Conservation (phyloP, 2,329 filamentous ascomycete genomes). For the Aspergillus neotritici region DNA sequence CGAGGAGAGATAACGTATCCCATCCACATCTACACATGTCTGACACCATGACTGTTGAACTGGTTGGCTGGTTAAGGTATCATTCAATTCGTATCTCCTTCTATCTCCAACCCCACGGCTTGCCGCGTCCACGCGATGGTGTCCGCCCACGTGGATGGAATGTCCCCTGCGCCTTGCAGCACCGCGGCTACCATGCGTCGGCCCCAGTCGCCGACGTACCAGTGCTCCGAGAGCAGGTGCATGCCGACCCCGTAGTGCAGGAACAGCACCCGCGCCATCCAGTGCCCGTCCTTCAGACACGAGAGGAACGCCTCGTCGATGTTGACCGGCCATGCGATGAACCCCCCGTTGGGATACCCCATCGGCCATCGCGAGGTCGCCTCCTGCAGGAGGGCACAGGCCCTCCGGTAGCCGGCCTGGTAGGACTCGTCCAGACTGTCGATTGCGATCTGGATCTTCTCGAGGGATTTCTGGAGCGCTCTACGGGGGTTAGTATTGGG, state of each 20-base stretch:
- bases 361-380: constrained; percentile 26
- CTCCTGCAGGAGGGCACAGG: constrained; percentile 23
- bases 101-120: constrained; percentile 16
- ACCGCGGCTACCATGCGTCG: constrained; percentile 25
- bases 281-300: constrained; percentile 24
- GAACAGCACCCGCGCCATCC: constrained; percentile 27
- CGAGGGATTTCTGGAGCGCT: constrained; percentile 21
- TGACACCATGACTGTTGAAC: constrained; percentile 1
- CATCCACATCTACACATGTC: constrained; percentile 4
- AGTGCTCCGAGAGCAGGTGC: constrained; percentile 28
- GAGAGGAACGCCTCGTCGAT: constrained; percentile 22
- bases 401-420: constrained; percentile 16
- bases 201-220: constrained; percentile 31
- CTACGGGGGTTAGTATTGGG: constrained; percentile 13
- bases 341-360: constrained; percentile 23
- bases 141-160: constrained; percentile 23
- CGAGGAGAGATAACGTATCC: too few species aligned
- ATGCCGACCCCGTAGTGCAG: constrained; percentile 27
- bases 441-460: constrained; percentile 14
- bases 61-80: constrained; percentile 2
- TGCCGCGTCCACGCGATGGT: constrained; percentile 25
- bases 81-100: neutral
- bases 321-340: constrained; percentile 28
- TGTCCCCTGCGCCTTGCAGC: constrained; percentile 21
- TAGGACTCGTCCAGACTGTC: constrained; percentile 10